Base-by-base conservation (phyloP, 495 filamentous ascomycete genomes). In the Talaromyces adpressus region DNA sequence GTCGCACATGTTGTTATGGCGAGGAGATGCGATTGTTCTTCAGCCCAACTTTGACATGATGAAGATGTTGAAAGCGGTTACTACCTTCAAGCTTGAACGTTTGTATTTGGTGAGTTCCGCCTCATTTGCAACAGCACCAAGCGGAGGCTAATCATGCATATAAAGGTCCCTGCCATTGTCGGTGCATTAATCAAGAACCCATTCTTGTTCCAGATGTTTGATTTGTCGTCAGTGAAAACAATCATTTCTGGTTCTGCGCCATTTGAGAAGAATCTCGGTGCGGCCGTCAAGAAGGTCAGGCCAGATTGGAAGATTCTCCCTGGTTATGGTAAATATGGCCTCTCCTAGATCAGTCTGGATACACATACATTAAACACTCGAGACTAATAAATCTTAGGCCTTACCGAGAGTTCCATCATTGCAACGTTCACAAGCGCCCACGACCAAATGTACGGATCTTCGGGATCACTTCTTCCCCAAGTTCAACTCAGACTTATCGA, bases 371-470 rank as follows among this genome's bases (percentile, higher is more conserved):
- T 41, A 16, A 41, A 1, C 12, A 16, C 16, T 41, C 30, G 5
- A 32, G 5, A 14, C 36, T 41, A 41, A 41, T 7, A 16, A 41
- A 16, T 41, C 2, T 12, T 41, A 41, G 92, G 88, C 89, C 79
- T 96, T 68, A 96, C 92, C 6, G 92, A 97, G 70, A 91, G 89
- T 6, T 80, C 76, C 45, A 93, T 91, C 0, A 88, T 93, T 2
- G 85, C 93, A 2, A 80, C 79, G 69, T 80, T 85, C 4, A 89
- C 87, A 1, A 80, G 82, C 57, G 79, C 85, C 51, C 59, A 82
- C 49, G 92, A 96, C 67, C 80, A 93, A 62, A 81, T 80, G 70
- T 79, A 87, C 59, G 91, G 92, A 11, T 88, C 87, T 0, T 89
- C 85, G 2, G 92, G 92, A 22, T 86, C 81, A 22, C 77, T 97